Conservation (phyloP, 163 green algal species). For the Chlamydomonas reinhardtii region DNA sequence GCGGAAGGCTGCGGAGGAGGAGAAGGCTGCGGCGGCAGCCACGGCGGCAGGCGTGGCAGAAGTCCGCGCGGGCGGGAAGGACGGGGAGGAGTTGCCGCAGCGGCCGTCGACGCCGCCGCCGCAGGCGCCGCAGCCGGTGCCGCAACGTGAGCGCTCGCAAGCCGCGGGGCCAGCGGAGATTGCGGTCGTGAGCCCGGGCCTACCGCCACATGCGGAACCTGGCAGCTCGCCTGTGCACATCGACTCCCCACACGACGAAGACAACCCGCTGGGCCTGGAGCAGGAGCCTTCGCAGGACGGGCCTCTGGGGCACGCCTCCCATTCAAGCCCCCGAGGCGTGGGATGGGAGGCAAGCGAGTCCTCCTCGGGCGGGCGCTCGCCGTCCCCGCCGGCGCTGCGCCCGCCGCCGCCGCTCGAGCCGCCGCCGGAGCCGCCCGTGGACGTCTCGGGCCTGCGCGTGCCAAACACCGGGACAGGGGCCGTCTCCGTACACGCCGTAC, state of each 20-base stretch:
- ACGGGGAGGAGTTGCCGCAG: neutral
- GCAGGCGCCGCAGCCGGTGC: slow-evolving; percentile 7
- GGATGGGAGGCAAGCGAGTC: no score
- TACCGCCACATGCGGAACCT: neutral
- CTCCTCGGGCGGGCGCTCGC: neutral
- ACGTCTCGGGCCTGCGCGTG: neutral
- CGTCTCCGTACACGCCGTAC: slow-evolving; percentile 1
- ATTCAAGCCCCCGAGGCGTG: no score
- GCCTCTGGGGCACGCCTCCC: no score
- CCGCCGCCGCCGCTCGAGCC: neutral
- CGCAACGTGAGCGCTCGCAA: neutral
- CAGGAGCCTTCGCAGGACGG: no score
- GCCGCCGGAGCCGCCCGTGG: neutral
- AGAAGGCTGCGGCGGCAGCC: neutral
- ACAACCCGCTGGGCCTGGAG: no score
- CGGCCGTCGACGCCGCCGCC: slow-evolving; percentile 33
- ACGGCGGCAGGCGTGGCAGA: neutral
- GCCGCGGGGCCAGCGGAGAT: no score
- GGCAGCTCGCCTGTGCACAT: no score
- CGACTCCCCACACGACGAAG: no score
- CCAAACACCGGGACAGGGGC: neutral
- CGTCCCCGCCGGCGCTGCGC: neutral
- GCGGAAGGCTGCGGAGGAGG: neutral
- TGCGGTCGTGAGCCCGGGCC: no score
- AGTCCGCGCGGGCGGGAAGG: neutral